phyloP scores from a whole-genome alignment of 192 early-diverging fungal species.

The Bifiguratus adelaidae region DNA sequence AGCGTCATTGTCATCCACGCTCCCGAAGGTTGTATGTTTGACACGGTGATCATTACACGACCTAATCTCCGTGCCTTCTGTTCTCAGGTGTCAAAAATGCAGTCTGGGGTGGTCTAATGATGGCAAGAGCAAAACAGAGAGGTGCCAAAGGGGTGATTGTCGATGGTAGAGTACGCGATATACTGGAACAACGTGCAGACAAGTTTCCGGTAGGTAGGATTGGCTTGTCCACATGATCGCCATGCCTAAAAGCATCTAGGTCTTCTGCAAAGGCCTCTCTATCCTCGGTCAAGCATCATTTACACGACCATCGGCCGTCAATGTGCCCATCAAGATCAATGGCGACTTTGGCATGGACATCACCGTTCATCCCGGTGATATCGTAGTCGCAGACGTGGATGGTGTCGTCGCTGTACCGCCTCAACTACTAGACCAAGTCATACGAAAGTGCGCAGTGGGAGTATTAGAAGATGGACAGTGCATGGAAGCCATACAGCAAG shows the following conservation, averaged over 20 bases:
- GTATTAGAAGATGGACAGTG: slow-evolving; percentile 34
- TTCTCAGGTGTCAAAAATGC: slow-evolving; percentile 30
- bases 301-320: slow-evolving; percentile 28
- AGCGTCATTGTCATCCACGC: slow-evolving; percentile 40
- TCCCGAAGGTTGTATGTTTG: slow-evolving; percentile 23
- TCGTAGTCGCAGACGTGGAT: slow-evolving; percentile 42
- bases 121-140: slow-evolving; percentile 31
- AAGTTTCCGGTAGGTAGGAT: slow-evolving; percentile 28
- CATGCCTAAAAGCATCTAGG: slow-evolving; percentile 14
- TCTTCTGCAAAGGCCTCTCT: slow-evolving; percentile 39
- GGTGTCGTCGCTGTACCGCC: slow-evolving; percentile 42
- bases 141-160: slow-evolving; percentile 39
- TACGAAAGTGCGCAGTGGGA: slow-evolving; percentile 30
- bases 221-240: neutral
- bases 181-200: slow-evolving; percentile 37
- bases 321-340: slow-evolving; percentile 30
- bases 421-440: slow-evolving; percentile 25
- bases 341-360: slow-evolving; percentile 24
- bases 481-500: slow-evolving; percentile 32
- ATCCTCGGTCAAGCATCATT: slow-evolving; percentile 32
- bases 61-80: neutral
- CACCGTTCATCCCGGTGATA: slow-evolving; percentile 35
- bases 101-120: slow-evolving; percentile 51
- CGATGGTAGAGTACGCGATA: slow-evolving; percentile 39
- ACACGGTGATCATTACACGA: neutral